phyloP scores from a whole-genome alignment of 148 eudicot genomes.

The Spergularia marina region DNA sequence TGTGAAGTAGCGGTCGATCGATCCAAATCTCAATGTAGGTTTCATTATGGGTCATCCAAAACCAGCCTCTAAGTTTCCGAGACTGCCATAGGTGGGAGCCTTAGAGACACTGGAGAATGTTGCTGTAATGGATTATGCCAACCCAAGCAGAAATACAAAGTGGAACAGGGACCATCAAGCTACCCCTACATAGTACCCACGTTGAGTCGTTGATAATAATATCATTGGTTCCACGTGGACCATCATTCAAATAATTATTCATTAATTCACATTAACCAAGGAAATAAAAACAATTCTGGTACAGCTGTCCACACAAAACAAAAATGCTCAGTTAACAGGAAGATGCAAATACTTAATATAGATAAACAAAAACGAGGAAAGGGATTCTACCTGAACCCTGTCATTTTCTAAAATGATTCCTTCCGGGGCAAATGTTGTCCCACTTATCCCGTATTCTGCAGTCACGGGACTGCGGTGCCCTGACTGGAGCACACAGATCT shows the following conservation, averaged over 20 bases:
- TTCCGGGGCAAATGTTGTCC: slow-evolving; percentile 97
- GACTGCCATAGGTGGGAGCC: too few species aligned
- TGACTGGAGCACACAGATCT: slow-evolving; percentile 88
- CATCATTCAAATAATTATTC: neutral
- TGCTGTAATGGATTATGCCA: neutral
- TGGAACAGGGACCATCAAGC: neutral
- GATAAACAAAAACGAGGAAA: slow-evolving; percentile 2
- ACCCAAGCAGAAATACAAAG: neutral
- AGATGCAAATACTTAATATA: neutral
- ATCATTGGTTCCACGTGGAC: neutral
- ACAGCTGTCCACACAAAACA: neutral
- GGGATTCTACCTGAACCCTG: slow-evolving; percentile 52
- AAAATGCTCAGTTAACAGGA: neutral
- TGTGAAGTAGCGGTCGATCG: too few species aligned
- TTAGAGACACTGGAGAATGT: too few species aligned
- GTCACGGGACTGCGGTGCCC: slow-evolving; percentile 50
- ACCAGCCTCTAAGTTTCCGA: too few species aligned
- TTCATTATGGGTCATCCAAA: too few species aligned
- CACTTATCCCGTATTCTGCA: slow-evolving; percentile 70
- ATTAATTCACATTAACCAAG: neutral
- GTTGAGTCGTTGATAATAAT: neutral
- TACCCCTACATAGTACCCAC: neutral
- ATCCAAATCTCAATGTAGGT: too few species aligned
- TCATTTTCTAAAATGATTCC: slow-evolving; percentile 67
- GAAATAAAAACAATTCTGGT: neutral